Evolutionary conservation across 805 yeast genomes (phyloP), one percentile per base, ranked within the genome.

Genomic region (Sugiyamaella qingdaonensis): DNA sequence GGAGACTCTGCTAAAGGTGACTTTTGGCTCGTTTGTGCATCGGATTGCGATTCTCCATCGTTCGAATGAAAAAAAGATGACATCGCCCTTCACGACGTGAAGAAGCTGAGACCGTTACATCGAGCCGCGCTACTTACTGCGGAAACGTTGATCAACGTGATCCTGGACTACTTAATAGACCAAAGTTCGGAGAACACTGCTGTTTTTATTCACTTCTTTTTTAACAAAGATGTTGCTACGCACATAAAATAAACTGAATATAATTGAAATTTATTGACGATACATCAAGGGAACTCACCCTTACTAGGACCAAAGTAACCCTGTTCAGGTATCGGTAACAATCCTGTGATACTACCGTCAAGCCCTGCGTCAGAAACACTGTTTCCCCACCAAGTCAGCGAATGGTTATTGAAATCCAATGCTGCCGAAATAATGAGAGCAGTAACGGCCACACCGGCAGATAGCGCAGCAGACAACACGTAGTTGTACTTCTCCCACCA

Each of bases 401-500:
- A 49, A 7, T 60, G 61, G 13, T 63, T 60, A 13, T 69, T 66
- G 52, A 64, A 72, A 48, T 68, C 72, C 2, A 73, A 72, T 0
- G 74, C 65, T 58, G 75, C 73, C 59, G 77, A 77, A 14, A 74
- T 70, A 44, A 76, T 49, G 46, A 78, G 61, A 0, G 79, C 78
- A 54, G 76, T 70, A 56, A 75, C 73, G 0, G 80, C 80, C 10
- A 74, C 74, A 1, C 81, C 81, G 2, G 79, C 77, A 2, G 77
- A 72, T 5, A 77, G 64, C 1, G 78, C 79, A 54, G 78, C 73
- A 33, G 76, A 73, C 46, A 78, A 63, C 13, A 78, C 71, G 57
- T 78, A 78, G 59, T 77, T 77, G 64, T 77, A 78, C 64, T 75
- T 76, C 51, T 75, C 76, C 81, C 81, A 78, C 82, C 81, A 78